Conservation (phyloP, 139 green algal genomes). For the Micractinium sp. region DNA sequence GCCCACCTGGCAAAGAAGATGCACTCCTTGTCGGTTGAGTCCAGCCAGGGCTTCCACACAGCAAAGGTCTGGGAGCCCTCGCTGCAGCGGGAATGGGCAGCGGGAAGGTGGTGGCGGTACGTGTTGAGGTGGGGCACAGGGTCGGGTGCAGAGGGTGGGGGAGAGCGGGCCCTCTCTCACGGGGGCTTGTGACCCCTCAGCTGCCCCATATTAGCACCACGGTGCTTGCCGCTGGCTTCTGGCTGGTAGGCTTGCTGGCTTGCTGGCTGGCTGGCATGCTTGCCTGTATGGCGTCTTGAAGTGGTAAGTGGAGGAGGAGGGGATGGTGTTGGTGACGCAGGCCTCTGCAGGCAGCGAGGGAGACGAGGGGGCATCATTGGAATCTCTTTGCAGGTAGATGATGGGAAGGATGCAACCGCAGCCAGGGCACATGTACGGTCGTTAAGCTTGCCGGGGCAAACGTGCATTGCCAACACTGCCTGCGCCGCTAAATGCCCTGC, state of each 20-base stretch:
- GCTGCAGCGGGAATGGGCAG: neutral
- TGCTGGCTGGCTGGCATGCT: neutral
- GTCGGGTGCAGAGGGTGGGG: neutral
- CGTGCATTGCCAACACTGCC: too few species aligned
- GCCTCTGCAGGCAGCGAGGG: constrained; percentile 38
- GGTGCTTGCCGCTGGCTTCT: neutral
- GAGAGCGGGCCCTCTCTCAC: too few species aligned
- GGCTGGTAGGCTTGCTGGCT: neutral
- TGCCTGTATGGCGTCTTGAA: constrained; percentile 71
- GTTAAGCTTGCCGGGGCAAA: too few species aligned
- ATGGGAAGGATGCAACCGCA: neutral
- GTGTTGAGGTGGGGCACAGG: neutral
- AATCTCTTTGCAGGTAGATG: neutral
- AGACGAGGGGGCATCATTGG: too few species aligned
- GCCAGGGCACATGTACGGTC: neutral
- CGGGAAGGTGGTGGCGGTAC: neutral
- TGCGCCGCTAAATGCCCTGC: too few species aligned
- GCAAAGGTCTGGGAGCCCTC: constrained; percentile 81
- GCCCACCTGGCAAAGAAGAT: constrained; percentile 89
- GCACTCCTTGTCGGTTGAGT: constrained; percentile 79
- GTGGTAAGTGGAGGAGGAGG: constrained; percentile 36
- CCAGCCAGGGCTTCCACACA: constrained; percentile 86
- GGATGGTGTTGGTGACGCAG: constrained; percentile 58
- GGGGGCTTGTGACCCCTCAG: neutral
- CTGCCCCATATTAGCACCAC: too few species aligned